Base-by-base conservation (phyloP, 139 green algal species). In the Chlorella sp. region DNA sequence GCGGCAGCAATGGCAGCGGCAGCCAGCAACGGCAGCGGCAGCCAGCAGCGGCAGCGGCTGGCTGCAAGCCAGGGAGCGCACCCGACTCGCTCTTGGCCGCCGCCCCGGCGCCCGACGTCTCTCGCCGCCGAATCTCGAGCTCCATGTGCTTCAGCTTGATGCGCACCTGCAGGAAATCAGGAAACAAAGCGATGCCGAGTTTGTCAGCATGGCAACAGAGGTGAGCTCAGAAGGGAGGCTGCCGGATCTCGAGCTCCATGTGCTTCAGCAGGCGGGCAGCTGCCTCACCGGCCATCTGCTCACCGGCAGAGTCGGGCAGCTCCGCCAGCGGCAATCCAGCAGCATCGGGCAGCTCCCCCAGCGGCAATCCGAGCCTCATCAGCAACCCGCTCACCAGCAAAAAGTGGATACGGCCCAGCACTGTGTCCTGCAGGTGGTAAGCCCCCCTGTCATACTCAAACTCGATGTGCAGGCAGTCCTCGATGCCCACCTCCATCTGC, bases 91-190 rank as follows among this genome's bases (percentile, higher is more conserved):
- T 98, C 85, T 99, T 96, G 69, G 93, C 92, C n/a, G 88, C 88
- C 64, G 83, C 88, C 36, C 95, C 95, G 0, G 85, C 89, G n/a
- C 96, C 96, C 2, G 90, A 95, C 38, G 96, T 98, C 89, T 99
- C 97, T 32, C 95, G 89, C 41, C 97, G 92, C 72, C 95, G 90
- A 41, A 99, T 98, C 92, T 99, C 97, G 38, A 99, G 86, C 93
- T 99, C 97, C 97, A 99, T 99, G 93, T 99, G 95, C 90, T 99
- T 99, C 48, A 99, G 92, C 89, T 98, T 98, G 87, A 99, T 99
- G 70, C 96, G 92, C 74, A 99, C 82, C 77, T 87, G 76, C 26
- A 32, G 8, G 17, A 24, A 43, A 58, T 1, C 1, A 26, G 16
- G 32, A 54, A 41, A 56, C 17, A 38, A 24, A 34, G n/a, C 38